These are phyloP conservation scores for Rubroshorea leprosula DNA, from an alignment of 345 rosid genomes.

Conservation along the genomic window DNA sequence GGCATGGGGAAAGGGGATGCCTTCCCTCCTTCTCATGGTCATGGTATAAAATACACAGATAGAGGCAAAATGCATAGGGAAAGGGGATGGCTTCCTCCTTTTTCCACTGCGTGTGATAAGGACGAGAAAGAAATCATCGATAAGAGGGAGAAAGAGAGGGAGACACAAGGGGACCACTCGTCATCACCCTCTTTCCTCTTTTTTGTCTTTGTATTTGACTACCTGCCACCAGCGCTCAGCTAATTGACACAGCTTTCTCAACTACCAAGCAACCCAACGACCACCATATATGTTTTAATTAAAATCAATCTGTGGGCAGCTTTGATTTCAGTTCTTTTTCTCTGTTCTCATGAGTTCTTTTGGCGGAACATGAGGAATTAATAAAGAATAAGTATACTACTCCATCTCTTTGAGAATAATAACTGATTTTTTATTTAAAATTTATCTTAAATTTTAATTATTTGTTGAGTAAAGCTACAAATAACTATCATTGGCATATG, in stretches of 20 bases:
- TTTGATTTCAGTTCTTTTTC: conserved; percentile 1
- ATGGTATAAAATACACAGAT: too few relatives aligned
- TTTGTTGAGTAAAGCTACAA: too few relatives aligned
- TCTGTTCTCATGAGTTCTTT: too few relatives aligned
- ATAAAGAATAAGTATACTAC: too few relatives aligned
- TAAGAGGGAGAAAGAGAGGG: neutral
- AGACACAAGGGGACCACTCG: neutral
- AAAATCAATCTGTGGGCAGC: neutral
- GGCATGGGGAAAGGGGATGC: too few relatives aligned
- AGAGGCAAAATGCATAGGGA: neutral
- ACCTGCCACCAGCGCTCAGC: neutral
- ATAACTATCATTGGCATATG: too few relatives aligned
- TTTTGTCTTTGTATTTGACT: conserved; percentile 2
- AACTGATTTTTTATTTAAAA: too few relatives aligned
- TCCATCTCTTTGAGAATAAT: too few relatives aligned
- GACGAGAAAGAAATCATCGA: neutral
- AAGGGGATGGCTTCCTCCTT: neutral
- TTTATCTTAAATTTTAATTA: too few relatives aligned
- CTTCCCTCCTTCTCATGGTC: too few relatives aligned
- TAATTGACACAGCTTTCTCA: conserved; percentile 6
- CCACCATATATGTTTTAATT: neutral
- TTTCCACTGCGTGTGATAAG: neutral
- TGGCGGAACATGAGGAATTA: neutral
- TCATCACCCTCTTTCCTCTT: neutral
- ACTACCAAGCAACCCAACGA: conserved; percentile 1